Conservation (phyloP, 495 filamentous ascomycete genomes). For the Neurospora hispaniola region DNA sequence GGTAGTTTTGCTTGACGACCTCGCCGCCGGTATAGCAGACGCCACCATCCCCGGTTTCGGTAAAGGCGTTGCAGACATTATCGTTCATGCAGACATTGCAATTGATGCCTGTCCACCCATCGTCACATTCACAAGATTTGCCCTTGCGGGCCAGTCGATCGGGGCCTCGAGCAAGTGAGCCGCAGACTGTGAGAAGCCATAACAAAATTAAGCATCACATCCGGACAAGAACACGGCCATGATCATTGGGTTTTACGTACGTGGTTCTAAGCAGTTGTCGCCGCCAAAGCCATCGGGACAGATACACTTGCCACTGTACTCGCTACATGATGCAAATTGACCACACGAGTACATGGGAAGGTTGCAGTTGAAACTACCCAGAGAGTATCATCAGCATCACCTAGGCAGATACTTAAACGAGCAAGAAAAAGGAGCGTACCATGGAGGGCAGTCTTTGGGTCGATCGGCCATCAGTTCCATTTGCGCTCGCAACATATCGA, state of each 20-base stretch:
- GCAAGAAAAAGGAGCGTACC: conserved; percentile 30
- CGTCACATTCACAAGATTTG: conserved; percentile 71
- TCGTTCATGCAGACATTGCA: conserved; percentile 90
- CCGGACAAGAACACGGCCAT: not conserved
- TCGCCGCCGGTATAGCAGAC: conserved; percentile 88
- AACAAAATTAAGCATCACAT: conserved; percentile 5
- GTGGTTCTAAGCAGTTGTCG: conserved; percentile 76
- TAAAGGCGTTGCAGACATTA: conserved; percentile 72
- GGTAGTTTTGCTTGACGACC: conserved; percentile 86
- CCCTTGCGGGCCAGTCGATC: conserved; percentile 61
- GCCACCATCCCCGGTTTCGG: conserved; percentile 64
- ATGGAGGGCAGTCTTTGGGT: conserved; percentile 53
- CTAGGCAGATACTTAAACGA: not conserved
- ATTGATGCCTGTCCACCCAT: conserved; percentile 97
- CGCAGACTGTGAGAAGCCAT: conserved; percentile 49
- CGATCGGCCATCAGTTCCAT: conserved; percentile 40
- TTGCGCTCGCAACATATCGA: conserved; percentile 43
- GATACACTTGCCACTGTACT: conserved; percentile 78
- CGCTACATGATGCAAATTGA: conserved; percentile 78
- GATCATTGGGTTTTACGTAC: conserved; percentile 27
- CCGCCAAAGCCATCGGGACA: conserved; percentile 90
- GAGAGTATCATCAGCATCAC: conserved; percentile 9
- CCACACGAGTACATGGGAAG: conserved; percentile 81
- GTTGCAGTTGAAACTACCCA: conserved; percentile 87
- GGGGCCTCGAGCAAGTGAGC: conserved; percentile 68